A percentile compares a stretch with the other conserved stretches of the same genome.
These are phyloP conservation scores for Backusella parvicylindrica DNA, from an alignment of 192 early-diverging fungal species.

Conservation along the genomic window DNA sequence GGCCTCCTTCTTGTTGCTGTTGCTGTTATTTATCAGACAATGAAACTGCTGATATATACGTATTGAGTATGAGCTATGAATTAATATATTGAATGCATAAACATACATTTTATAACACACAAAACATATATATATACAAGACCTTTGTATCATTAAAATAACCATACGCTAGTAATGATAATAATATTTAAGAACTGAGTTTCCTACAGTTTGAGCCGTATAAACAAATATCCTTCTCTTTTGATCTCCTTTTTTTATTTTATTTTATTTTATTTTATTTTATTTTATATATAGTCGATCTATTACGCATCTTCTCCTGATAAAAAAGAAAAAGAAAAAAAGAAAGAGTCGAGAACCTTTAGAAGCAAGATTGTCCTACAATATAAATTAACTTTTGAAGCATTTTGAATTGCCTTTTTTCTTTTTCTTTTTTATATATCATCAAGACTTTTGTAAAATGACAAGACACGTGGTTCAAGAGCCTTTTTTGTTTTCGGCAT, in stretches of 20 bases:
- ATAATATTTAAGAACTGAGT: not conserved
- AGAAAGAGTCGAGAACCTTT: not conserved
- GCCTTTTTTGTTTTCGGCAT: not conserved
- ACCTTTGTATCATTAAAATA: no score
- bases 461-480: not conserved
- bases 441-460: not conserved
- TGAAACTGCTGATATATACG: not conserved
- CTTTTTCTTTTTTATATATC: not conserved
- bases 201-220: not conserved
- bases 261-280: not conserved
- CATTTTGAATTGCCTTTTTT: not conserved
- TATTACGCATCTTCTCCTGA: not conserved
- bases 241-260: not conserved
- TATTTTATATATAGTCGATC: not conserved
- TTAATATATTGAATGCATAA: no score
- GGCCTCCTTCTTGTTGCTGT: not conserved
- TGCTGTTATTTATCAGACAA: not conserved
- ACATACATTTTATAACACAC: no score
- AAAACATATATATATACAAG: no score
- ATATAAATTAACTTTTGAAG: not conserved
- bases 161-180: not conserved
- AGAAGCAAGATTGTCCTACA: not conserved
- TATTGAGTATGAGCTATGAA: no score
- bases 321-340: not conserved
- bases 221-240: not conserved